Conservation (phyloP, 345 rosid genomes). For the Eutrema japonicum region DNA sequence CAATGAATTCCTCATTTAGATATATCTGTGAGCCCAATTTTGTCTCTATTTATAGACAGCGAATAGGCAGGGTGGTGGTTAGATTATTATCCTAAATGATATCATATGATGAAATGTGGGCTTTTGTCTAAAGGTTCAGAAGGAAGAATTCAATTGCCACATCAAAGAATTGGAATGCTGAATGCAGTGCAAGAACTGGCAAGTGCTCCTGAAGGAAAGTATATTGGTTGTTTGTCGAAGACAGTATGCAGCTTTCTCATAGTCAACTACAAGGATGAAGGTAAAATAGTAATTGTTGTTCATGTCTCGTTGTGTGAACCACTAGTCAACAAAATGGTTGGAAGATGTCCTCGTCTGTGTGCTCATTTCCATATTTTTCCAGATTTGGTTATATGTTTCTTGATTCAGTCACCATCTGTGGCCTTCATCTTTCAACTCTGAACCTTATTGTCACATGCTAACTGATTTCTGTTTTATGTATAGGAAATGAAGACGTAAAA, state of each 20-base stretch:
- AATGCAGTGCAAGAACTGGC: constrained; percentile 80
- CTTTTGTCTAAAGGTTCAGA: constrained; percentile 72
- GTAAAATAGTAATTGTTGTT: constrained; percentile 46
- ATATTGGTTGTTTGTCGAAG: constrained; percentile 61
- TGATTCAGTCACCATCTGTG: not conserved
- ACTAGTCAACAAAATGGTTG: not conserved
- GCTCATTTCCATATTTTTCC: not conserved
- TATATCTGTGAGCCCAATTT: not conserved
- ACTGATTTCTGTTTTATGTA: constrained; percentile 16
- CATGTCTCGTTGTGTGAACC: not conserved
- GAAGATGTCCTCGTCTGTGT: too few species aligned
- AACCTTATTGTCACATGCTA: constrained; percentile 18
- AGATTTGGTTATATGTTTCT: constrained; percentile 4
- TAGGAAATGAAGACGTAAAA: constrained; percentile 96
- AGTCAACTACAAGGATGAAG: constrained; percentile 82
- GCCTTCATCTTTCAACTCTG: constrained; percentile 14
- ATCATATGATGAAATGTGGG: constrained; percentile 10
- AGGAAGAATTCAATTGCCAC: constrained; percentile 87
- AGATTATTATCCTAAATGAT: constrained; percentile 12
- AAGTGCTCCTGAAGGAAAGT: constrained; percentile 83
- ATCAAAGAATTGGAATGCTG: constrained; percentile 92
- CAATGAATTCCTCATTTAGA: not conserved
- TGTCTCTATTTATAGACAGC: not conserved
- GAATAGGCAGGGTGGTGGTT: constrained; percentile 4
- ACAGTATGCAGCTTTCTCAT: constrained; percentile 66